Evolutionary conservation across 345 rosid species (phyloP).

Genomic region (Arabidopsis suecica): DNA sequence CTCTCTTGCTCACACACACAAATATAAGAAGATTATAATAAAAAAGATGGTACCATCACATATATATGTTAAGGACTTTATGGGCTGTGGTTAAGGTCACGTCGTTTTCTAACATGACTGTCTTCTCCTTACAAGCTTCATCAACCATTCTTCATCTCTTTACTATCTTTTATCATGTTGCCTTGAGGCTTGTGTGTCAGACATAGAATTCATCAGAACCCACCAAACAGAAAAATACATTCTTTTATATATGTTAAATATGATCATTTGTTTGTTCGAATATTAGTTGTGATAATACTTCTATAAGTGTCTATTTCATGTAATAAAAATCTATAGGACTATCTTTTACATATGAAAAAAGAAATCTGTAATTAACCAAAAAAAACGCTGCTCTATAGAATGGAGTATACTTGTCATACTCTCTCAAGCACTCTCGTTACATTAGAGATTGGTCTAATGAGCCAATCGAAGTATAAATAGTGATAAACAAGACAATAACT

Average conservation of each 20-base stretch:
- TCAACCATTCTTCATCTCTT: constrained; percentile 46
- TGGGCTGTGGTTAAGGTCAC: constrained; percentile 46
- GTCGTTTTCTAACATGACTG: constrained; percentile 51
- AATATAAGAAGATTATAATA: constrained; percentile 31
- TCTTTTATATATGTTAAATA: not conserved
- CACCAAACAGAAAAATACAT: constrained; percentile 38
- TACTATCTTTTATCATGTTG: constrained; percentile 46
- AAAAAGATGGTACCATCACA: constrained; percentile 34
- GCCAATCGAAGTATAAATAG: constrained; percentile 4
- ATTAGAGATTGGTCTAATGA: constrained; percentile 3
- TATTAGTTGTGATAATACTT: not conserved
- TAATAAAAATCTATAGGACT: not conserved
- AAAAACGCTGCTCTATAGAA: not conserved
- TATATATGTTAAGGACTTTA: constrained; percentile 43
- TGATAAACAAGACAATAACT: not conserved
- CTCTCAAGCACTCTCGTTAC: constrained; percentile 4
- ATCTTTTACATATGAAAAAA: not conserved
- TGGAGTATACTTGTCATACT: not conserved
- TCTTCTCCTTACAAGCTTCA: constrained; percentile 48
- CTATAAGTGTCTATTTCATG: not conserved
- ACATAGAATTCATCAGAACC: constrained; percentile 38
- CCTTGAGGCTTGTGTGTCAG: constrained; percentile 47
- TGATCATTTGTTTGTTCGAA: not conserved
- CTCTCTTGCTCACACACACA: constrained; percentile 16
- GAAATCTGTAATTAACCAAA: not conserved